Base-by-base conservation (phyloP, 768 basidiomycete species). In the Tylopilus sp. region DNA sequence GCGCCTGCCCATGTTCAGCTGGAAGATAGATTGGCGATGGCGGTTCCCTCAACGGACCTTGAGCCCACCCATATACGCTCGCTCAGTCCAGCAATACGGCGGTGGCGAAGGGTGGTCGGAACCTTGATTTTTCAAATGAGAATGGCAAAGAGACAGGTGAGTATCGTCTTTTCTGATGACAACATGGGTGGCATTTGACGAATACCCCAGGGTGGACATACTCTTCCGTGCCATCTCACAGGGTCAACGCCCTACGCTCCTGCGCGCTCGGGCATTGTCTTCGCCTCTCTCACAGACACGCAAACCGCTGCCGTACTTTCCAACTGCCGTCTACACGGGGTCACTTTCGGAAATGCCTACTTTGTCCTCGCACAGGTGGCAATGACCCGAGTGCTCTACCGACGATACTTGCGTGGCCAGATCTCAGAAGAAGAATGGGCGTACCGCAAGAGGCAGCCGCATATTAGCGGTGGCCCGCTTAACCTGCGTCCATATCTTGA, bases 311-410 rank as follows among this genome's bases (percentile, higher is more conserved):
- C 42, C 1, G 71, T 81, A 30, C 51, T 71, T 1, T 42, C 48
- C n/a, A 72, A 63, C 23, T 82, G 80, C 54, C 75, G 74, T 39
- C 56, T 64, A 25, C 60, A 76, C 7, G 42, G 23, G 6, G 2
- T 83, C n/a, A 81, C 80, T 0, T 77, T 83, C 35, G 82, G 82
- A 1, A 73, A 74, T 43, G 78, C 72, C 4, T 75, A 72, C 41
- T 72, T 79, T 2, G 69, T 78, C 2, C 69, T 83, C 18, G 74
- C 69, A 1, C 83, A 84, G 57, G 68, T 82, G 4, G 81, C 77
- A 0, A 64, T 79, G 47, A 71, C 81, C 6, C 78, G 82, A 1
- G 56, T 82, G 10, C 71, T 84, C 12, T 75, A 77, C 43, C 70
- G 73, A 25, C 71, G 69, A 36, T 79, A 49, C 28, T 9, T 43